Conservation (phyloP, 352 stramenopile species). For the Globisporangium spinosum region DNA sequence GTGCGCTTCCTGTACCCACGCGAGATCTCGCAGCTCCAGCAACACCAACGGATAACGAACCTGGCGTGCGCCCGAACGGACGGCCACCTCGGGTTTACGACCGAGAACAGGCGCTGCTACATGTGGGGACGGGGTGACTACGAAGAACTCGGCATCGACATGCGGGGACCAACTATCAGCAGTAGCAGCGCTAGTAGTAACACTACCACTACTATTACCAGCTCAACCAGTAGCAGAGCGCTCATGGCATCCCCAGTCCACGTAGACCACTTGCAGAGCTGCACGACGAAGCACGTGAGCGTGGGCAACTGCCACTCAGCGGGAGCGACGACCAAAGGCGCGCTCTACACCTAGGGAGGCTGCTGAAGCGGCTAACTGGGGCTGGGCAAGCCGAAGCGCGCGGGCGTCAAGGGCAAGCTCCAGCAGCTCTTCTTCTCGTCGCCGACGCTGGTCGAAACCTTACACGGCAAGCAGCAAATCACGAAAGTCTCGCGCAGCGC, state of each 20-base stretch:
- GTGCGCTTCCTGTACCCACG: slow-evolving; percentile 48
- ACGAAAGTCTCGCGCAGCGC: slow-evolving; percentile 87
- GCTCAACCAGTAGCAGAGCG: background rate
- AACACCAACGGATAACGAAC: slow-evolving; percentile 18
- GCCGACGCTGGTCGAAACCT: slow-evolving; percentile 53
- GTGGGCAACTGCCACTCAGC: slow-evolving; percentile 66
- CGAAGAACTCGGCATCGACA: slow-evolving; percentile 47
- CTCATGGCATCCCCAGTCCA: background rate
- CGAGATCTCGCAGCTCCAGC: slow-evolving; percentile 29
- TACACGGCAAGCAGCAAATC: slow-evolving; percentile 36
- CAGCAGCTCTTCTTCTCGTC: slow-evolving; percentile 61
- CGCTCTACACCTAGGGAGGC: slow-evolving; percentile 58
- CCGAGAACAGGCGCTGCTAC: slow-evolving; percentile 37
- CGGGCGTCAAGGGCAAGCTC: slow-evolving; percentile 41
- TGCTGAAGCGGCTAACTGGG: slow-evolving; percentile 73
- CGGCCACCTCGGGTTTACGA: slow-evolving; percentile 47
- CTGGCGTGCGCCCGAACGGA: slow-evolving; percentile 43
- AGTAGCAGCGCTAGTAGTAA: background rate
- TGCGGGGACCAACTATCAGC: background rate
- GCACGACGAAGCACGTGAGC: slow-evolving; percentile 29
- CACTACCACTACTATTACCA: background rate
- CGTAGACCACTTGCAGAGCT: slow-evolving; percentile 11
- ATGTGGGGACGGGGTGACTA: slow-evolving; percentile 60
- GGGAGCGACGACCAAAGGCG: slow-evolving; percentile 43
- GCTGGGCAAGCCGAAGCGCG: slow-evolving; percentile 51